These are phyloP conservation scores for Exsudoporus floridanus DNA, from an alignment of 1,284 basidiomycete species.

Conservation along the genomic window DNA sequence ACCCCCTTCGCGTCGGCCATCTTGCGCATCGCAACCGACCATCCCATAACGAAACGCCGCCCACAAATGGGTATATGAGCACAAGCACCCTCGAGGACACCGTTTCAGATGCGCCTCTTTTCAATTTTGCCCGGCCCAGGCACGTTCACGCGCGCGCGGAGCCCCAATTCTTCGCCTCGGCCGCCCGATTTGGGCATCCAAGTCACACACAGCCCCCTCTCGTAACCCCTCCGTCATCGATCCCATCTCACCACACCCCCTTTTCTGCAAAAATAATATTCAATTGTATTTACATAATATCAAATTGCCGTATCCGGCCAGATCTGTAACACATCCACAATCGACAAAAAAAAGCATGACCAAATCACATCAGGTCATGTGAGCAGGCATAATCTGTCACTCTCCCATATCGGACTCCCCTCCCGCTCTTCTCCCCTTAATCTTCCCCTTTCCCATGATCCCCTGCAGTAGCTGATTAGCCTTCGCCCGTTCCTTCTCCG, in stretches of 20 bases:
- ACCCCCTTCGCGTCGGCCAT: background rate
- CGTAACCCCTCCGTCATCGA: slow-evolving; percentile 25
- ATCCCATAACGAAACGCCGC: slow-evolving; percentile 16
- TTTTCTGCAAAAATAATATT: slow-evolving; percentile 7
- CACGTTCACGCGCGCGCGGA: slow-evolving; percentile 28
- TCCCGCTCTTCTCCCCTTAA: slow-evolving; percentile 25
- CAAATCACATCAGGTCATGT: slow-evolving; percentile 29
- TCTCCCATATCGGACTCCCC: slow-evolving; percentile 16
- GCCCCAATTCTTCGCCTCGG: slow-evolving; percentile 18
- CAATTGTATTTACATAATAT: slow-evolving; percentile 8
- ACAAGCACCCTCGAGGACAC: slow-evolving; percentile 23
- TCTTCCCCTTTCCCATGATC: slow-evolving; percentile 46
- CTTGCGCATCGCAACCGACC: slow-evolving; percentile 29
- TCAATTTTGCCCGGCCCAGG: slow-evolving; percentile 27
- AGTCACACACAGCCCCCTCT: slow-evolving; percentile 27
- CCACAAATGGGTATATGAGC: slow-evolving; percentile 26
- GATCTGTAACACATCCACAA: slow-evolving; percentile 12
- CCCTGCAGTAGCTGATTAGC: slow-evolving; percentile 67
- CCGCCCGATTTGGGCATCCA: slow-evolving; percentile 21
- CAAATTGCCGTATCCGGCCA: slow-evolving; percentile 9
- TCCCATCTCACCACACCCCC: slow-evolving; percentile 13
- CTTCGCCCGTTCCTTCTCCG: slow-evolving; percentile 79
- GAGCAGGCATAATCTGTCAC: slow-evolving; percentile 35
- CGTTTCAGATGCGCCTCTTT: slow-evolving; percentile 33
- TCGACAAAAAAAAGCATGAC: slow-evolving; percentile 8